Evolutionary conservation across 2,329 filamentous ascomycete genomes (phyloP).

Genomic region (Rutstroemia sp.): DNA sequence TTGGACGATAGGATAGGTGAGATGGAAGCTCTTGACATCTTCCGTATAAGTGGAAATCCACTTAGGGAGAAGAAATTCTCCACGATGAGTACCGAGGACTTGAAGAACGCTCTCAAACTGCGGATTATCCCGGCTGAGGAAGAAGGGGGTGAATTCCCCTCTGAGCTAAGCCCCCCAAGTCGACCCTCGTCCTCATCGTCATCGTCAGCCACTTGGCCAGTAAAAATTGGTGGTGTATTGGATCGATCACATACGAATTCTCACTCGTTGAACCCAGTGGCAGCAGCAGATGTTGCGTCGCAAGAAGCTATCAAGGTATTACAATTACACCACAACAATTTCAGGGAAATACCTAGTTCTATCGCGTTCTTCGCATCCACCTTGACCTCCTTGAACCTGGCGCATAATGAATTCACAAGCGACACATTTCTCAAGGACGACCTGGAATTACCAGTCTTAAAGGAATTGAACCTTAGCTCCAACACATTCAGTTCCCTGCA

Average conservation of each 20-base stretch:
- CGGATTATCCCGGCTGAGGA: constrained; percentile 51
- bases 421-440: constrained; percentile 58
- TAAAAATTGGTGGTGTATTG: constrained; percentile 43
- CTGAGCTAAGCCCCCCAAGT: constrained; percentile 22
- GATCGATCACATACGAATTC: constrained; percentile 63
- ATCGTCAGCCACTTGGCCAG: constrained; percentile 20
- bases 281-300: constrained; percentile 47
- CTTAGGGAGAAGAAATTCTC: constrained; percentile 81
- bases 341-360: constrained; percentile 60
- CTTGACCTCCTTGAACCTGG: constrained; percentile 64
- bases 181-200: constrained; percentile 14
- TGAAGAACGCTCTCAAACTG: constrained; percentile 66
- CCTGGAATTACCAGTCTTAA: constrained; percentile 64
- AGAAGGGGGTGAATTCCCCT: constrained; percentile 15
- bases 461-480: constrained; percentile 66
- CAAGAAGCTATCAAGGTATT: constrained; percentile 48
- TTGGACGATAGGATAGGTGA: constrained; percentile 69
- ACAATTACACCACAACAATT: constrained; percentile 69
- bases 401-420: constrained; percentile 64
- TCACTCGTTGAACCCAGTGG: constrained; percentile 49
- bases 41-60: constrained; percentile 83
- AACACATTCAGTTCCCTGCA: constrained; percentile 68
- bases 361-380: constrained; percentile 65
- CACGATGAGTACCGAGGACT: constrained; percentile 68
- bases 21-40: constrained; percentile 70